Conservation (phyloP, 176 grass and related monocot species). For the Ensete glaucum region DNA sequence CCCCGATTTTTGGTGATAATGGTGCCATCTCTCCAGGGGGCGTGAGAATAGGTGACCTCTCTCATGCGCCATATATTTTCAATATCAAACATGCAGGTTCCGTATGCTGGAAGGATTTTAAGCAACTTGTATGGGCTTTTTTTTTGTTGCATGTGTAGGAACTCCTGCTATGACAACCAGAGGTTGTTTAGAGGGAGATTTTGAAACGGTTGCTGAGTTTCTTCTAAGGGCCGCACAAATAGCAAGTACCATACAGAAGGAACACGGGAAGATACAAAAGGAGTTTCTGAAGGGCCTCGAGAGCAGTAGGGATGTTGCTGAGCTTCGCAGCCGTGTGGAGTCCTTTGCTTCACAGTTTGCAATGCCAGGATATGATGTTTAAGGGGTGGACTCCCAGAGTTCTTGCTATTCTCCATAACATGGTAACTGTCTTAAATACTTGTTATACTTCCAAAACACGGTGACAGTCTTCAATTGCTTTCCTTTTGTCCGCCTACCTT, state of each 20-base stretch:
- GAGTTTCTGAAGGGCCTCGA: slow-evolving; percentile 68
- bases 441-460: no score
- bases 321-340: slow-evolving; percentile 60
- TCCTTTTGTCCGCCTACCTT: not conserved
- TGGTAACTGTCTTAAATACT: no score
- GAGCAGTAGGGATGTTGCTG: slow-evolving; percentile 67
- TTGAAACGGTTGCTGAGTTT: slow-evolving; percentile 64
- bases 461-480: not conserved
- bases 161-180: slow-evolving; percentile 95
- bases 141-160: slow-evolving; percentile 32
- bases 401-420: no score
- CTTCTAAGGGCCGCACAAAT: slow-evolving; percentile 78
- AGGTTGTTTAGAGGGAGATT: slow-evolving; percentile 92
- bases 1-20: slow-evolving; percentile 85
- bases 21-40: slow-evolving; percentile 84
- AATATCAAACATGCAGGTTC: not conserved
- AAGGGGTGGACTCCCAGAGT: not conserved
- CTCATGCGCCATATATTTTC: not conserved
- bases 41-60: slow-evolving; percentile 78
- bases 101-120: not conserved
- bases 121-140: slow-evolving; percentile 2
- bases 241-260: slow-evolving; percentile 58
- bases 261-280: slow-evolving; percentile 78
- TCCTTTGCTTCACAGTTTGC: slow-evolving; percentile 81
- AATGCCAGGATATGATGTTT: slow-evolving; percentile 82